Evolutionary conservation across 352 stramenopile species (phyloP), one percentile per base, ranked within the genome.

Genomic region (Pythium myriotylum): DNA sequence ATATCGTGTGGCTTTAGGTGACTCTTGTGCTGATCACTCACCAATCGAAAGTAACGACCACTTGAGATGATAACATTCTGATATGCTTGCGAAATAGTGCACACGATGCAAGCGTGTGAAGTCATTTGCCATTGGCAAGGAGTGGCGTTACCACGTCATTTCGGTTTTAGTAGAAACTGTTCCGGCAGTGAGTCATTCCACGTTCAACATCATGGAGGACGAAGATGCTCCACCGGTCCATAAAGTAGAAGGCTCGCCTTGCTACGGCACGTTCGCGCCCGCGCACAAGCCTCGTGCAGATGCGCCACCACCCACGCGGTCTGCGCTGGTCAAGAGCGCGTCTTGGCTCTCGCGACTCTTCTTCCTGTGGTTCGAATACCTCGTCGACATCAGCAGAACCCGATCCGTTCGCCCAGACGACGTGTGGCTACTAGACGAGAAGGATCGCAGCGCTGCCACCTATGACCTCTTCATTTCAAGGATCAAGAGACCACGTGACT

Each of bases 331-430:
- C 0, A 3, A 29, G 26, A 22, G 22, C 1, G 57, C n/a, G 46
- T 58, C 57, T 4, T 10, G 16, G 3, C 2, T 54, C 4, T 52
- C 57, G 23, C 39, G 48, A 2, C 57, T 65, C 35, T 58, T 57
- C 48, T 65, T 65, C 22, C 48, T 65, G 2, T 65, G 57, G 57
- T 65, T 52, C 57, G 48, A 65, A 10, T 47, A 52, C 12, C 43
- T 65, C 4, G 33, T 65, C 14, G 32, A 35, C 14, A 43, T 65
- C 14, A 39, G 26, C 41, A 54, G 42, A 48, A 43, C 26, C 4
- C 27, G 57, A 4, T 17, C 24, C 16, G 20, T 65, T 19, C 14
- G n/a, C 8, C 20, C 41, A 14, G 24, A 41, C 37, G 57, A 65
- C 14, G 24, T 65, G 20, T 65, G 49, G 49, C 12, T 39, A 20